Percentiles rank a stretch among this genome's conserved stretches.
These are phyloP conservation scores for Oryza rufipogon DNA, from an alignment of 176 grass and related monocot genomes.

Conservation along the genomic window DNA sequence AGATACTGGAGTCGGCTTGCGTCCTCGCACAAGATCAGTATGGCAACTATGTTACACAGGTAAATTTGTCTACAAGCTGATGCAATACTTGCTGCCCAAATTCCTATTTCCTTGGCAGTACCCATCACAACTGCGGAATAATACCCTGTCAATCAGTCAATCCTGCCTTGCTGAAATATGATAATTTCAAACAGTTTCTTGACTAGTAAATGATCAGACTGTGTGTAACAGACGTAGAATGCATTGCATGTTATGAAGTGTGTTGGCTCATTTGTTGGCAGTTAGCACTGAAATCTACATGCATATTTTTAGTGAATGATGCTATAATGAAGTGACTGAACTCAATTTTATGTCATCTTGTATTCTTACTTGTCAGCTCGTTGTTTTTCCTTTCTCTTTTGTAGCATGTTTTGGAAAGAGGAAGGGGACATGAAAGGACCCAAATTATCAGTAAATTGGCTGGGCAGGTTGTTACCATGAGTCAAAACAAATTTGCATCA, in stretches of 20 bases:
- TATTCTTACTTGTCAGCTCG: conserved; percentile 23
- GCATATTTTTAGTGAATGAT: conserved; percentile 18
- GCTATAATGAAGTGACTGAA: neutral
- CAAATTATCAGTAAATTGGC: conserved; percentile 89
- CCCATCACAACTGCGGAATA: neutral
- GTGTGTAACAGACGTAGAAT: neutral
- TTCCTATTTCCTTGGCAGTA: neutral
- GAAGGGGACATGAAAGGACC: conserved; percentile 66
- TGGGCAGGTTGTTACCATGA: conserved; percentile 85
- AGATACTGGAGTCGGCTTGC: conserved; percentile 91
- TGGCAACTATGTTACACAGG: conserved; percentile 99
- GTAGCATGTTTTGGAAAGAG: conserved; percentile 95
- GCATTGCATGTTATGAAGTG: neutral
- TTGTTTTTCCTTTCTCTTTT: conserved; percentile 4
- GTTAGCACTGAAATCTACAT: conserved; percentile 5
- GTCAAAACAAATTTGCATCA: conserved; percentile 94
- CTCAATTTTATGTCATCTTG: neutral
- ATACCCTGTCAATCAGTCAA: neutral
- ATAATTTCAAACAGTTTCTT: conserved; percentile 8
- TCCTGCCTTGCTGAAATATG: neutral
- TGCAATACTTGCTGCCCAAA: conserved; percentile 6
- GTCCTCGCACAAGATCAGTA: conserved; percentile 95
- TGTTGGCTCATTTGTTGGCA: conserved; percentile 1
- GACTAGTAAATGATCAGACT: neutral
- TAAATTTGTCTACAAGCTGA: conserved; percentile 18